Conservation (phyloP, 257 asterid species). For the Nyctanthes arbortristis region DNA sequence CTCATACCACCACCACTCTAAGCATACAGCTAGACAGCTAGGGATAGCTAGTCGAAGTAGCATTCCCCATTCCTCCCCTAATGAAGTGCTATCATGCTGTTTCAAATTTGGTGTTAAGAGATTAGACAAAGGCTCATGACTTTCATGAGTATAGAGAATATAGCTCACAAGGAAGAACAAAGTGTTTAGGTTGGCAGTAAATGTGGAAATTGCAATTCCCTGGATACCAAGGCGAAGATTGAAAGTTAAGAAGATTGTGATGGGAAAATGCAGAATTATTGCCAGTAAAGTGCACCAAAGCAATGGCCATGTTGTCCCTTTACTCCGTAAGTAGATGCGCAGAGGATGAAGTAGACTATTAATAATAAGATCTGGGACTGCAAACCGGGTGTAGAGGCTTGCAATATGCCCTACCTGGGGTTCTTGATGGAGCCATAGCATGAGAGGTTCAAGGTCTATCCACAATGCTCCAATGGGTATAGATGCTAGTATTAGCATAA, state of each 20-base stretch:
- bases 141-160: conserved; percentile 36
- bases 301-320: conserved; percentile 83
- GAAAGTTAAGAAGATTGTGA: conserved; percentile 73
- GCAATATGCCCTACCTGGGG: conserved; percentile 67
- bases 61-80: conserved; percentile 67
- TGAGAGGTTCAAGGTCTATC: conserved; percentile 74
- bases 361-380: conserved; percentile 81
- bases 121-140: conserved; percentile 32
- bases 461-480: conserved; percentile 74
- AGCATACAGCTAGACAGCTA: conserved; percentile 79
- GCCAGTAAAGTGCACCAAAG: conserved; percentile 78
- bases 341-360: conserved; percentile 82
- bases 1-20: conserved; percentile 99
- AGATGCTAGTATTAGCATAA: conserved; percentile 64
- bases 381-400: conserved; percentile 62
- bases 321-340: conserved; percentile 81
- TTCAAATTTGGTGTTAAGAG: conserved; percentile 34
- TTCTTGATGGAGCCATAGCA: conserved; percentile 81
- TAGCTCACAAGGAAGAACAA: conserved; percentile 59
- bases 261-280: conserved; percentile 67
- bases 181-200: conserved; percentile 54
- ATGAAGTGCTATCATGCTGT: conserved; percentile 38
- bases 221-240: conserved; percentile 63
- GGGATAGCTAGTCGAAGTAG: conserved; percentile 68
- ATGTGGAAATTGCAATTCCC: conserved; percentile 76